Evolutionary conservation across 345 rosid species (phyloP).

Genomic region (Brassica carinata): DNA sequence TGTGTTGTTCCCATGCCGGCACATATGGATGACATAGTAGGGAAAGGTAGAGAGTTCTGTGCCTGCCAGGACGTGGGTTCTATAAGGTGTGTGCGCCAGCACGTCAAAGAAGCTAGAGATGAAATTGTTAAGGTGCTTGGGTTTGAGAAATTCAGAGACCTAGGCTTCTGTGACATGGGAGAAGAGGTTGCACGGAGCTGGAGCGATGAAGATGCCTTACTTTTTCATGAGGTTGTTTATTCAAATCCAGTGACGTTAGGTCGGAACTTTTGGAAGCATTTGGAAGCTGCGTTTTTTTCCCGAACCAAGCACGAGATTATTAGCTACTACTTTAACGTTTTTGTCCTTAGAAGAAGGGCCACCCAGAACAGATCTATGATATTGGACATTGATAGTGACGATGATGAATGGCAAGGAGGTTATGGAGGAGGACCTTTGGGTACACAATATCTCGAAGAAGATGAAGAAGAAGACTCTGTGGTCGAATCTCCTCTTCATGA

Average conservation of each 20-base stretch:
- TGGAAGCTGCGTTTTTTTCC: conserved; percentile 54
- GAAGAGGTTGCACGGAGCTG: conserved; percentile 61
- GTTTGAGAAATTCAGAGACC: conserved; percentile 49
- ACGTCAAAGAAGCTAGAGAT: conserved; percentile 62
- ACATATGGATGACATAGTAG: conserved; percentile 34
- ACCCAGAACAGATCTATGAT: conserved; percentile 61
- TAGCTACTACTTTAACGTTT: conserved; percentile 79
- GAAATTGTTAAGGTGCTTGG: conserved; percentile 54
- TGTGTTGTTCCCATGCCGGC: conserved; percentile 49
- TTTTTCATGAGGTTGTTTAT: conserved; percentile 57
- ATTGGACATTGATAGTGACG: conserved; percentile 69
- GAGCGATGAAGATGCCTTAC: conserved; percentile 61
- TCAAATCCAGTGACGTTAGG: conserved; percentile 58
- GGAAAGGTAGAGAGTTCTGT: conserved; percentile 48
- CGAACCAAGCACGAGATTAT: conserved; percentile 63
- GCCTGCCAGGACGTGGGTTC: conserved; percentile 59
- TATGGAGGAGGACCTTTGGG: conserved; percentile 30
- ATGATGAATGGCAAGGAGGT: conserved; percentile 70
- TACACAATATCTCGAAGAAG: conserved; percentile 45
- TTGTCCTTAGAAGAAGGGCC: conserved; percentile 60
- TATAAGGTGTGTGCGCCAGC: conserved; percentile 61
- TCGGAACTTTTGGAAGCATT: conserved; percentile 67
- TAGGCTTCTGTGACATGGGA: conserved; percentile 77
- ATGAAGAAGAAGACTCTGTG: conserved; percentile 55
- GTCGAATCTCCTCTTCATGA: conserved; percentile 48